Percentiles rank a stretch among this genome's conserved stretches.
phyloP scores from a whole-genome alignment of 495 filamentous ascomycete species.

The Cryomyces antarcticus region DNA sequence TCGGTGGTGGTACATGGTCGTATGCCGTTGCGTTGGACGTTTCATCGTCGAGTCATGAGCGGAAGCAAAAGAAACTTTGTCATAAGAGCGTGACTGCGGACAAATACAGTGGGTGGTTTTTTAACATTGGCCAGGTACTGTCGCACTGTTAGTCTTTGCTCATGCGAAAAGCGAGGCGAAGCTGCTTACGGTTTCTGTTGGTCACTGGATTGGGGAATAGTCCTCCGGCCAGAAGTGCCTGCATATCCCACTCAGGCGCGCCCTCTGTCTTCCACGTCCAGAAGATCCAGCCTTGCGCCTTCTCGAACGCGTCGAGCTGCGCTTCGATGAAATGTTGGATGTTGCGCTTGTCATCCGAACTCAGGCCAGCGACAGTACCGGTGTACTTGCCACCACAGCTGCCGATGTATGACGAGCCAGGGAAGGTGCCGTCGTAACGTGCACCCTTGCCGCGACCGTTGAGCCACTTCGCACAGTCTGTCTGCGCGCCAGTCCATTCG shows the following conservation, averaged over 20 bases:
- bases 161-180: too few species aligned
- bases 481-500: slow-evolving; percentile 42
- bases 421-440: slow-evolving; percentile 35
- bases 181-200: slow-evolving; percentile 21
- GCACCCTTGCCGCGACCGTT: slow-evolving; percentile 22
- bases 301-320: slow-evolving; percentile 56
- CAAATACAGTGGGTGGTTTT: too few species aligned
- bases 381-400: slow-evolving; percentile 36
- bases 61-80: too few species aligned
- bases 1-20: too few species aligned
- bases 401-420: slow-evolving; percentile 27
- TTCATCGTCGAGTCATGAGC: too few species aligned
- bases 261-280: slow-evolving; percentile 79
- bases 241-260: slow-evolving; percentile 75
- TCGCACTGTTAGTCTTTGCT: too few species aligned
- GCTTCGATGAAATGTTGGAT: slow-evolving; percentile 45
- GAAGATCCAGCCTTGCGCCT: slow-evolving; percentile 51
- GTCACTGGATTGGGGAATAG: slow-evolving; percentile 43
- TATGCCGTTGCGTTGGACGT: too few species aligned
- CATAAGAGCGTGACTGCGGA: too few species aligned
- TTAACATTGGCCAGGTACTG: too few species aligned
- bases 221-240: slow-evolving; percentile 35
- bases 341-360: slow-evolving; percentile 31
- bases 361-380: slow-evolving; percentile 33
- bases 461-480: slow-evolving; percentile 31